A percentile compares a stretch with the other conserved stretches of the same genome.
Conservation (phyloP, 768 basidiomycete genomes). For the Phlegmacium glaucopus region DNA sequence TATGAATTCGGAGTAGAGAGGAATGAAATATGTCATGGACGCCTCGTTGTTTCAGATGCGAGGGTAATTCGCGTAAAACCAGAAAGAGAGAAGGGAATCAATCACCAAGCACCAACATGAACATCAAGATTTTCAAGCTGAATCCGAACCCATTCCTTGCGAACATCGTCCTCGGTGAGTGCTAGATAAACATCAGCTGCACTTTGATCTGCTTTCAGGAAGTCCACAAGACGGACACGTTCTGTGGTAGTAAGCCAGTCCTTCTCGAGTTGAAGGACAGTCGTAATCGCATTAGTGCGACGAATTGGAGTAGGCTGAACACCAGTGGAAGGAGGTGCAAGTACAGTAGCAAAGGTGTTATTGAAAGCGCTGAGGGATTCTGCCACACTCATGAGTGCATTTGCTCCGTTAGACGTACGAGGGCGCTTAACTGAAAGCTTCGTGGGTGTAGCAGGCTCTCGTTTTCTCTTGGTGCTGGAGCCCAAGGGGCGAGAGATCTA, state of each 20-base stretch:
- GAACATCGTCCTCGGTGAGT: neutral
- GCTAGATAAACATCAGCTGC: constrained; percentile 5
- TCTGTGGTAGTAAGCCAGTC: neutral
- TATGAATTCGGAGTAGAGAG: too few species aligned
- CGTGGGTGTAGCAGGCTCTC: neutral
- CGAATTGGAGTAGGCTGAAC: neutral
- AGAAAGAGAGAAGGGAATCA: neutral
- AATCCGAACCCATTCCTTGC: neutral
- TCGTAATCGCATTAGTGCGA: neutral
- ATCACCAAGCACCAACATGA: neutral
- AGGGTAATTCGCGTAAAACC: too few species aligned
- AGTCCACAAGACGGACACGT: neutral
- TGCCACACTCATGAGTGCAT: neutral
- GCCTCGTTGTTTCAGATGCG: too few species aligned
- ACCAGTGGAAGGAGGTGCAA: neutral
- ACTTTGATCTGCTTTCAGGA: neutral
- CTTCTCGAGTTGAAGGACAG: neutral
- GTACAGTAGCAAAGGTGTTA: neutral
- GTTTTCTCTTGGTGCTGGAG: too few species aligned
- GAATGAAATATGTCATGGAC: too few species aligned
- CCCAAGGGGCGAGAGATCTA: too few species aligned
- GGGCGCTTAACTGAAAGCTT: neutral
- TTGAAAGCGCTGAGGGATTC: neutral
- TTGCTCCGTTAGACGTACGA: neutral
- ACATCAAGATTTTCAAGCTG: constrained; percentile 8